These are phyloP conservation scores for Thecaphora thlaspeos DNA, from an alignment of 1,284 basidiomycete species.

Conservation along the genomic window DNA sequence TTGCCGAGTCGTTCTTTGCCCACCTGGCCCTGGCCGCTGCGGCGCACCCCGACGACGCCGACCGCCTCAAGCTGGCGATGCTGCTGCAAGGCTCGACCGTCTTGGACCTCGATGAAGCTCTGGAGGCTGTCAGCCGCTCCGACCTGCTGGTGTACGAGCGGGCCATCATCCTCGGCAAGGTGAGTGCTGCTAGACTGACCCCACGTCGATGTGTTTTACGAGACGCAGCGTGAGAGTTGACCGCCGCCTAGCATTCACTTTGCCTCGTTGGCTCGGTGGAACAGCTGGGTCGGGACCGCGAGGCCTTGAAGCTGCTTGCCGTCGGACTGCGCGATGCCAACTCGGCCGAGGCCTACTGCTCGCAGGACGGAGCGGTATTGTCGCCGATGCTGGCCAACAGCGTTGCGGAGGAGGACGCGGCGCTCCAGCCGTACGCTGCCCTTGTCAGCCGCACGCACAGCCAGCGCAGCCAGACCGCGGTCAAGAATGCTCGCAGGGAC, in stretches of 20 bases:
- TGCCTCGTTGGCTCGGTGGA: too few relatives aligned
- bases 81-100: slow-evolving; percentile 39
- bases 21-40: slow-evolving; percentile 39
- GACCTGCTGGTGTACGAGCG: slow-evolving; percentile 28
- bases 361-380: slow-evolving; percentile 39
- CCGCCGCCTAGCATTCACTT: too few relatives aligned
- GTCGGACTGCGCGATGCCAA: slow-evolving; percentile 38
- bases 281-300: slow-evolving; percentile 25
- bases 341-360: slow-evolving; percentile 49
- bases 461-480: slow-evolving; percentile 21
- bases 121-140: slow-evolving; percentile 12
- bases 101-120: slow-evolving; percentile 20
- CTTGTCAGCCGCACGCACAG: slow-evolving; percentile 26
- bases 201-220: too few relatives aligned
- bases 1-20: slow-evolving; percentile 45
- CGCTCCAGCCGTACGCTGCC: slow-evolving; percentile 21
- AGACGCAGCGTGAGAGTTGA: too few relatives aligned
- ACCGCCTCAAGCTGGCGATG: slow-evolving; percentile 42
- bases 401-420: slow-evolving; percentile 26
- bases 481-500: slow-evolving; percentile 11
- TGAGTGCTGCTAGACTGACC: not conserved
- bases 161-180: slow-evolving; percentile 38
- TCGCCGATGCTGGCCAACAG: slow-evolving; percentile 31
- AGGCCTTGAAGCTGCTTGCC: slow-evolving; percentile 41
- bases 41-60: slow-evolving; percentile 7